Percentiles rank a stretch among this genome's conserved stretches.
phyloP scores from a whole-genome alignment of 179 eudicot species.

The Nepenthes alata region DNA sequence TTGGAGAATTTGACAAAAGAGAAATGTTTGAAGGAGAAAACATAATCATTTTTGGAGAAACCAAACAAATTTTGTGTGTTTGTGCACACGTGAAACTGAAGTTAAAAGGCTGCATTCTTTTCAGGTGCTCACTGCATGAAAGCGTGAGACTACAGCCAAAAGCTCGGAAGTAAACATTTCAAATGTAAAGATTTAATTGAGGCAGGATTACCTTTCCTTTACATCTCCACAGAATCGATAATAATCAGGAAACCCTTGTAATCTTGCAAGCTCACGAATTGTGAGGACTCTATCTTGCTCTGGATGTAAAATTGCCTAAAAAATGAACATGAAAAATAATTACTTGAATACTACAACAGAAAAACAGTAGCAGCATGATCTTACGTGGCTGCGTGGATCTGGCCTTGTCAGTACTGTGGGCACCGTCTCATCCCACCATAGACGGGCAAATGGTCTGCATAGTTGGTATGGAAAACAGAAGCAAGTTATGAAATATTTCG shows the following conservation, averaged over 20 bases:
- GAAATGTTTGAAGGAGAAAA: too few relatives aligned
- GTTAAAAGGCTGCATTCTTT: too few relatives aligned
- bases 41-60: too few relatives aligned
- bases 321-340: background rate
- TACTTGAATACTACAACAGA: background rate
- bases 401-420: constrained; percentile 29
- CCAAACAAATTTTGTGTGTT: too few relatives aligned
- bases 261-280: constrained; percentile 38
- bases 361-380: background rate
- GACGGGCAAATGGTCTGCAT: constrained; percentile 35
- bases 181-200: background rate
- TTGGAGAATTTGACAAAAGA: too few relatives aligned
- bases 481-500: background rate
- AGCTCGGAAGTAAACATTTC: background rate
- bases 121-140: background rate
- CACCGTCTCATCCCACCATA: constrained; percentile 45
- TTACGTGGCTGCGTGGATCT: constrained; percentile 33
- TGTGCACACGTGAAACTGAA: too few relatives aligned
- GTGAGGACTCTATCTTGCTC: constrained; percentile 41
- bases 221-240: constrained; percentile 35
- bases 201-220: constrained; percentile 25
- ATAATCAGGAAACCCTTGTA: constrained; percentile 41
- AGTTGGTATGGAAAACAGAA: background rate
- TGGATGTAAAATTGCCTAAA: constrained; percentile 34
- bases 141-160: background rate